Percentiles rank a stretch among this genome's conserved stretches.
Evolutionary conservation across 2,329 filamentous ascomycete genomes (phyloP).

Genomic region (Sporothrix variecibatus): DNA sequence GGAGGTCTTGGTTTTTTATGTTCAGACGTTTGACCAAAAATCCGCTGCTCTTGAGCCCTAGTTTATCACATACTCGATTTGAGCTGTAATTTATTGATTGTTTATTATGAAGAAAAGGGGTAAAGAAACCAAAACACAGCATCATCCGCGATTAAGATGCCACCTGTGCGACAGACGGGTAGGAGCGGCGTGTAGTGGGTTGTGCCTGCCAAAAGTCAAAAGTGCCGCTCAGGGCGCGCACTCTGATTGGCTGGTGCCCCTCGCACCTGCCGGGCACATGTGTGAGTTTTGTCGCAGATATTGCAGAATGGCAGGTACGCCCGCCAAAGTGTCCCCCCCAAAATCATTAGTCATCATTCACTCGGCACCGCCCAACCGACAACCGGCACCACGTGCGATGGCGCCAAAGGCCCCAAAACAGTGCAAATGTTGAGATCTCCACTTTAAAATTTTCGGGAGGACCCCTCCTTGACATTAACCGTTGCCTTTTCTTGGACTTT

Average conservation of each 20-base stretch:
- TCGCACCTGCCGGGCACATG: not conserved
- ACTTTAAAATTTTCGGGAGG: conserved; percentile 24
- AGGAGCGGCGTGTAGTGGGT: not conserved
- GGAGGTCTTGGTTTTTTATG: too few species aligned
- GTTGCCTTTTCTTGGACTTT: not conserved
- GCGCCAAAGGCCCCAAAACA: conserved; percentile 23
- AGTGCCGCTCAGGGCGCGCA: not conserved
- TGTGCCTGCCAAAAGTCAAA: not conserved
- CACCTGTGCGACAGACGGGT: not conserved
- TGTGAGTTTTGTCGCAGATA: not conserved
- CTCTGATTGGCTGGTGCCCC: conserved; percentile 5
- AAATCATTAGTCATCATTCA: conserved; percentile 20
- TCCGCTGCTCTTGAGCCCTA: too few species aligned
- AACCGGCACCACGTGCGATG: conserved; percentile 27
- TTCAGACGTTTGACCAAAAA: too few species aligned
- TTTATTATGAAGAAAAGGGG: too few species aligned
- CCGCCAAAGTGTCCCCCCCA: not conserved
- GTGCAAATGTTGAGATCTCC: conserved; percentile 7
- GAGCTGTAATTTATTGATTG: too few species aligned
- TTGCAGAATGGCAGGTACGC: not conserved
- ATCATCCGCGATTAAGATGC: too few species aligned
- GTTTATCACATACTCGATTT: too few species aligned
- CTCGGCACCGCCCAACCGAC: conserved; percentile 20
- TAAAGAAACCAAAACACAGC: too few species aligned
- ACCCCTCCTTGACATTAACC: conserved; percentile 22